Conservation (phyloP, 805 yeast genomes). For the Kuraishia ogatae region DNA sequence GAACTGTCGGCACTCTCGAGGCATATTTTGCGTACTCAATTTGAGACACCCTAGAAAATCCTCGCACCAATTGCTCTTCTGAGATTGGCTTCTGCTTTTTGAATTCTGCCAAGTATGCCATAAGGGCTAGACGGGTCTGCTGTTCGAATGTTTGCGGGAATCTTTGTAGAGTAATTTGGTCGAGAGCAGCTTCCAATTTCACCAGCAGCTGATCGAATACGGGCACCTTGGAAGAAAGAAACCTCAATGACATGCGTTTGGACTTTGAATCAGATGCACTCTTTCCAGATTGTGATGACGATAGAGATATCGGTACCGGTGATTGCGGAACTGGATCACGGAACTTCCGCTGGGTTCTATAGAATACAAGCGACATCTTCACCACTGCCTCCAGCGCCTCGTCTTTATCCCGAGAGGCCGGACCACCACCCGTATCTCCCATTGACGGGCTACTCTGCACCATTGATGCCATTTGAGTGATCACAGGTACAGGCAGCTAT, state of each 20-base stretch:
- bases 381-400: slow-evolving; percentile 22
- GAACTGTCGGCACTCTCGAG: neutral
- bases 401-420: neutral
- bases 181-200: neutral
- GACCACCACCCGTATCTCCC: neutral
- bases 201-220: neutral
- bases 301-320: neutral
- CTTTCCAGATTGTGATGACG: neutral
- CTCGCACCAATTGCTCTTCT: neutral
- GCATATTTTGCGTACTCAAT: neutral
- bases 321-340: slow-evolving; percentile 20
- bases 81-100: neutral
- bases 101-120: neutral
- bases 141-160: neutral
- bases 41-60: neutral
- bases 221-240: neutral
- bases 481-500: neutral
- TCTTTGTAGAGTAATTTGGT: neutral
- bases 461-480: neutral
- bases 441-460: neutral
- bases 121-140: neutral
- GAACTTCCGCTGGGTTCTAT: slow-evolving; percentile 58
- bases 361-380: slow-evolving; percentile 48
- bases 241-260: neutral
- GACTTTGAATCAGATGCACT: neutral